Base-by-base conservation (phyloP, 2,329 filamentous ascomycete genomes). In the Lasiodiplodia hormozganensis region DNA sequence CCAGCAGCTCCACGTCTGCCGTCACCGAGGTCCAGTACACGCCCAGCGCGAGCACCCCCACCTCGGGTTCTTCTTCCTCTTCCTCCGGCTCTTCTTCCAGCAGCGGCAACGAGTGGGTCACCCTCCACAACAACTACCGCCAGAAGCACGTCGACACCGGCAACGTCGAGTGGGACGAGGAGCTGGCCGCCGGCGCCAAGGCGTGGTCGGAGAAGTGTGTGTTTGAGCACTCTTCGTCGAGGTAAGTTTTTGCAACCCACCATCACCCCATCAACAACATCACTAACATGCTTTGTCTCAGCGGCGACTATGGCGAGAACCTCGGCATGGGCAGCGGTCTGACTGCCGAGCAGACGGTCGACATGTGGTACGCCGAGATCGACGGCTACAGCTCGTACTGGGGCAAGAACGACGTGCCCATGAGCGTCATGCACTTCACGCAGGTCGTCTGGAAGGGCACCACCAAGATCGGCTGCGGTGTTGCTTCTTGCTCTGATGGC, bases 331-430 rank as follows among this genome's bases (percentile, higher is more conserved):
- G 90, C 72, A 85, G 87, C 70, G 86, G 89, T 57, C 84, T 92
- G 71, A 88, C 88, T 66, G 84, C 86, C 71, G 89, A 91, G 73
- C 89, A 95, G 77, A 92, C 89, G 75, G 87, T 95, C 77, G 85
- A 90, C 82, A 97, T 96, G 93, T 97, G 97, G 87, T 93, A 96
- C 79, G 87, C 87, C 74, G 94, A 97, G 81, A 84, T 91, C 74
- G 77, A 78, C 70, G 89, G 85, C 80, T 85, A 85, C 70, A 74
- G 76, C 36, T 79, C 82, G 64, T 84, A 81, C 77, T 96, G 91
- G 76, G 90, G 89, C 71, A 69, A 84, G 72, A 76, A 80, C 69
- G 85, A 83, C 77, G 62, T 76, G 57, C 68, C 43, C 4, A 52
- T 51, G 60, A 25, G 31, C 47, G 60, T 76, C 43, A 77, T 77